phyloP scores from a whole-genome alignment of 1,284 basidiomycete genomes.

The Sanghuangporus sanghuang region DNA sequence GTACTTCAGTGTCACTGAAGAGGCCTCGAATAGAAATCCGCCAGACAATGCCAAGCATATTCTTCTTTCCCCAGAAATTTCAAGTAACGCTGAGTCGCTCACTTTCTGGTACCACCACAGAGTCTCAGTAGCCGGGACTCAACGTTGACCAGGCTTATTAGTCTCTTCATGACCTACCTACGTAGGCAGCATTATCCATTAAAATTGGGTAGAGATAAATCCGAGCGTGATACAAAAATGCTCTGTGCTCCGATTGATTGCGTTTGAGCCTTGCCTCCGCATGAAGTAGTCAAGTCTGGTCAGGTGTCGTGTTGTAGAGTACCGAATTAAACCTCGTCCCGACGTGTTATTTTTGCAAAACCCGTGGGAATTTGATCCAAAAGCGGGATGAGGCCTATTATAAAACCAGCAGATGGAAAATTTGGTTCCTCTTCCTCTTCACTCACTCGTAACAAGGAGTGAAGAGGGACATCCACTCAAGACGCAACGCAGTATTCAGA shows the following conservation, averaged over 20 bases:
- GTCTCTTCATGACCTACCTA: too few relatives aligned
- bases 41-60: not conserved
- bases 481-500: conserved; percentile 21
- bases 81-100: not conserved
- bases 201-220: too few relatives aligned
- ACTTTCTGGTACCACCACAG: too few relatives aligned
- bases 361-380: not conserved
- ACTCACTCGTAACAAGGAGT: conserved; percentile 43
- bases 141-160: too few relatives aligned
- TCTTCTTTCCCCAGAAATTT: not conserved
- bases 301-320: not conserved
- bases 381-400: not conserved
- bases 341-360: not conserved
- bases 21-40: not conserved
- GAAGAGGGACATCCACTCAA: conserved; percentile 47
- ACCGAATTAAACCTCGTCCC: too few relatives aligned
- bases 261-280: too few relatives aligned
- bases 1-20: not conserved
- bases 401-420: not conserved
- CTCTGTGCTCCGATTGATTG: too few relatives aligned
- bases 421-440: conserved; percentile 39
- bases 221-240: too few relatives aligned
- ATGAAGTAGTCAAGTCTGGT: not conserved
- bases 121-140: too few relatives aligned
- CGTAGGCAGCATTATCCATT: too few relatives aligned